Base-by-base conservation (phyloP, 148 eudicot genomes). In the Fallopia convolvulus region DNA sequence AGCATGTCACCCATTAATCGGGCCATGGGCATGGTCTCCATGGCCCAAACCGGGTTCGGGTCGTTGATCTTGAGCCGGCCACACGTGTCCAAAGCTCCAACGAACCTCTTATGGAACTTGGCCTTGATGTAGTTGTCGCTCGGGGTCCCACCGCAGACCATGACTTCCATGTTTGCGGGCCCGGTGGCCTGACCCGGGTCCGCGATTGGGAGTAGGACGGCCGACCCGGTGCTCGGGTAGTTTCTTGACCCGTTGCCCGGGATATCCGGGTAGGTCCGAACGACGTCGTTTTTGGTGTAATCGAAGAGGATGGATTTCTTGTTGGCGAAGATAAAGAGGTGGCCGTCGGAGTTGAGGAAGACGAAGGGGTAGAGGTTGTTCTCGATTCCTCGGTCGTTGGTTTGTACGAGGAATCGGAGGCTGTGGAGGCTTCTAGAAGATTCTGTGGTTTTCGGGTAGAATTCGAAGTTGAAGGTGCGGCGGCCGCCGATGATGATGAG, bases 331-430 rank as follows among this genome's bases (percentile, higher is more conserved):
- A 94, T 75, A 75, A 80, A 94, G 2, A 94, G 82, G 36, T 84
- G 80, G 0, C 91, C 92, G 71, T 92, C 92, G 0, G 97, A 96
- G 6, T 89, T 63, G 4, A 94, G 77, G 71, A 89, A 85, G 75
- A 94, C 77, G 83, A 94, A 94, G 0, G 99, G 99, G 79, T 94
- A 94, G 20, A 94, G 97, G 82, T 94, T 94, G 79, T 94, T 94
- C 63, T 94, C 99, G 17, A 52, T 74, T 5, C 88, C 90, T n/a
- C 47, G 76, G 41, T 94, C 99, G 42, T 66, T 61, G 0, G 99
- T 92, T 21, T 89, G 80, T 0, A 33, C 70, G 76, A 94, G 72
- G 82, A 94, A 94, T 0, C 78, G 82, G 8, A 92, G 79, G 36
- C n/a, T 48, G 18, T 73, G 26, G 53, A 73, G 33, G 52, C 6